Percentiles rank a stretch among this genome's conserved stretches.
Conservation (phyloP, 148 eudicot genomes). For the Cornus controversa region DNA sequence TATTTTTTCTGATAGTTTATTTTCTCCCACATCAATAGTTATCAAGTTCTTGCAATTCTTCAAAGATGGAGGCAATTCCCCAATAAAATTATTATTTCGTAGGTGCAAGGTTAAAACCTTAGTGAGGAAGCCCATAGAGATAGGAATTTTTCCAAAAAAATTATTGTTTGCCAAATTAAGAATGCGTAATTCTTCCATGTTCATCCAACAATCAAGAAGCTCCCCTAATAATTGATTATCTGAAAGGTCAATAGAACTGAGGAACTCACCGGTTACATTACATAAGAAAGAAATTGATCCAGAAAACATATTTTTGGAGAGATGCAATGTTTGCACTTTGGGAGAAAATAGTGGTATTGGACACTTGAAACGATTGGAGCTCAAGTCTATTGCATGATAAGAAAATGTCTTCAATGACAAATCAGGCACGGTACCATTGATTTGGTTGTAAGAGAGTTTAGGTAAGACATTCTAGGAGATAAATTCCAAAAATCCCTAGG, state of each 20-base stretch:
- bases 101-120: neutral
- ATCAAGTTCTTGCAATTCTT: conserved; percentile 10
- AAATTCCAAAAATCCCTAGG: too few species aligned
- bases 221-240: conserved; percentile 17
- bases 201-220: conserved; percentile 16
- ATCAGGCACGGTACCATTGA: too few species aligned
- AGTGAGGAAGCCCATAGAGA: neutral
- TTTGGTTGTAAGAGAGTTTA: conserved; percentile 24
- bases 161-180: neutral
- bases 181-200: too few species aligned
- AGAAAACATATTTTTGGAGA: conserved; percentile 16
- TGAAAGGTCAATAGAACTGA: conserved; percentile 18
- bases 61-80: conserved; percentile 16
- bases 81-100: neutral
- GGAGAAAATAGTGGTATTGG: conserved; percentile 7
- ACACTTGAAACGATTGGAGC: conserved; percentile 16
- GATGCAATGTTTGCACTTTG: neutral
- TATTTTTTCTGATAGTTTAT: conserved; percentile 17
- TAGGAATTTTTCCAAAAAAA: conserved; percentile 11
- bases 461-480: neutral
- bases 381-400: too few species aligned
- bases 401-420: too few species aligned
- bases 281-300: conserved; percentile 10
- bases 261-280: neutral
- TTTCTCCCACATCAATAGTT: conserved; percentile 14